Percentiles rank a stretch among this genome's conserved stretches.
phyloP scores from a whole-genome alignment of 129 eudicot species.

The Gnaphalium uliginosum region DNA sequence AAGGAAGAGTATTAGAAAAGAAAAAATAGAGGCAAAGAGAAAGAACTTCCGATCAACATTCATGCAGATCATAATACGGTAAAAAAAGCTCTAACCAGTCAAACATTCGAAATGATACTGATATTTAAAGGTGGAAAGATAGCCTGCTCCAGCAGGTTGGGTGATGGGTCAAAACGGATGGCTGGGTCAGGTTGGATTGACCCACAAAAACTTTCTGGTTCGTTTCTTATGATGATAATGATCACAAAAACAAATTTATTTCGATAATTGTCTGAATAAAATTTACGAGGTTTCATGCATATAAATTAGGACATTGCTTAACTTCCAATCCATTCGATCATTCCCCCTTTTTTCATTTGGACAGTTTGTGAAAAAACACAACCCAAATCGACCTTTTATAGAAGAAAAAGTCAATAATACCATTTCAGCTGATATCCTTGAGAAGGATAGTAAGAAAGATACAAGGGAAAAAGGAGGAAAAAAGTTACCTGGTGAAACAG shows the following conservation, averaged over 20 bases:
- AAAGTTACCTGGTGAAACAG: constrained; percentile 91
- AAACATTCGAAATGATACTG: background rate
- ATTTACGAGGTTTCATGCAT: too few species aligned
- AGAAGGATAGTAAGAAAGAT: background rate
- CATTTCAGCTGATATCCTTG: background rate
- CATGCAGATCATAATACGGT: background rate
- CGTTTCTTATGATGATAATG: too few species aligned
- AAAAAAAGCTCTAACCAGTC: background rate
- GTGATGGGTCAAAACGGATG: background rate
- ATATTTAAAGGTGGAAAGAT: background rate
- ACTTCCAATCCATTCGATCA: background rate
- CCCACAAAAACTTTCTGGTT: background rate
- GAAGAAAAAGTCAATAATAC: background rate
- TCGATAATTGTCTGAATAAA: too few species aligned
- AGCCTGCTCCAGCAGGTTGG: background rate
- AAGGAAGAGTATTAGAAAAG: background rate
- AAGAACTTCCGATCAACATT: background rate
- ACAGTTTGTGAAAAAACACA: too few species aligned
- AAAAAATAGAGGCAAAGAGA: background rate
- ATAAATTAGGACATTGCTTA: too few species aligned
- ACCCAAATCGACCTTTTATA: background rate
- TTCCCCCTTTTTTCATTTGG: background rate
- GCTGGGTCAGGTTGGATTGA: background rate
- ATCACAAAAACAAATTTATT: too few species aligned
- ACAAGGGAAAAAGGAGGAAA: background rate